These are phyloP conservation scores for Thermothielavioides terrestris DNA, from an alignment of 495 filamentous ascomycete species.

Conservation along the genomic window DNA sequence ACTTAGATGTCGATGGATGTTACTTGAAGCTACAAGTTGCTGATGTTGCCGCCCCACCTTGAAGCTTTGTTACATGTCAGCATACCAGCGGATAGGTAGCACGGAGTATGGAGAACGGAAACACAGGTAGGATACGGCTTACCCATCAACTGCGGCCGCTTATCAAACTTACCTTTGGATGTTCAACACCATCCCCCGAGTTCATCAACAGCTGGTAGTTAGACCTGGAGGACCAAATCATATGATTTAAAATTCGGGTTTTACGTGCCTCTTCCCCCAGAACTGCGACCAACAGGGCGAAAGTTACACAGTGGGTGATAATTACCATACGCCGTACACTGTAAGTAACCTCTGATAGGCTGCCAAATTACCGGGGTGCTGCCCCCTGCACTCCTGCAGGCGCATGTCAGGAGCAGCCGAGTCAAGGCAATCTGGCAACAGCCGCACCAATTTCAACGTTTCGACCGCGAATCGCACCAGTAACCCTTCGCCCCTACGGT, in stretches of 20 bases:
- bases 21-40: not conserved
- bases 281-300: too few relatives aligned
- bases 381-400: conserved; percentile 14
- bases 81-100: too few relatives aligned
- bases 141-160: too few relatives aligned
- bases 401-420: conserved; percentile 7
- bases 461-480: conserved; percentile 7
- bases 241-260: too few relatives aligned
- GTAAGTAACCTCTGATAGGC: not conserved
- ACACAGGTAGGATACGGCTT: too few relatives aligned
- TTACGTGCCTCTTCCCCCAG: too few relatives aligned
- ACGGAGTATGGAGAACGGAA: too few relatives aligned
- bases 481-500: conserved; percentile 13
- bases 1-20: too few relatives aligned
- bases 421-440: conserved; percentile 29
- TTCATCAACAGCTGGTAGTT: too few relatives aligned
- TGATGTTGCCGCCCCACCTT: not conserved
- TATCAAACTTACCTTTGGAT: too few relatives aligned
- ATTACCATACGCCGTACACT: not conserved
- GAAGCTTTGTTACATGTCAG: not conserved
- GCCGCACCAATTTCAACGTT: conserved; percentile 12
- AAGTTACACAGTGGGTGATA: not conserved
- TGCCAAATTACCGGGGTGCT: conserved; percentile 2
- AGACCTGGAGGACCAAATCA: too few relatives aligned
- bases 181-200: too few relatives aligned